A percentile compares a stretch with the other conserved stretches of the same genome.
Conservation (phyloP, 768 basidiomycete genomes). For the Gelatoporia subvermispora region DNA sequence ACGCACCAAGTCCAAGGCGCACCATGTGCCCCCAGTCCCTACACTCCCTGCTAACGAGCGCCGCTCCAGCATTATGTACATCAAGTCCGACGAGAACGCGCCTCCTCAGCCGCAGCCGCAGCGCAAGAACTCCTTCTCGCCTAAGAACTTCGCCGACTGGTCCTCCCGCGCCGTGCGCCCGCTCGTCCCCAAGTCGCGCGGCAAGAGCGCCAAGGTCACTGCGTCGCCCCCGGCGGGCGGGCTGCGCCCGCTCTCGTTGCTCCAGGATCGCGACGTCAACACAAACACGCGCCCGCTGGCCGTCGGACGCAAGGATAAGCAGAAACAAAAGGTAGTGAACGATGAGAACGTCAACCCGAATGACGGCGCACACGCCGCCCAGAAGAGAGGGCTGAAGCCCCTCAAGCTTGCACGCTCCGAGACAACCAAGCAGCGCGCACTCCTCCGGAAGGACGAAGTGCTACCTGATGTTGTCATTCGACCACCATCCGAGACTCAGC, state of each 20-base stretch:
- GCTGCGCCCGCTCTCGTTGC: constrained; percentile 57
- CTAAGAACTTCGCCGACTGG: constrained; percentile 15
- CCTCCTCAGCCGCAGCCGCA: constrained; percentile 1
- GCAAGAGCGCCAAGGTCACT: constrained; percentile 39
- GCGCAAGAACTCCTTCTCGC: constrained; percentile 3
- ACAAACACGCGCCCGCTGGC: constrained; percentile 48
- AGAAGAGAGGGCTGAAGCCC: constrained; percentile 50
- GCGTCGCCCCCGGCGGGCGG: constrained; percentile 32
- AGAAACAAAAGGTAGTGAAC: constrained; percentile 23
- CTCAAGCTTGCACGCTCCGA: constrained; percentile 58
- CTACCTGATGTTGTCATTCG: constrained; percentile 59
- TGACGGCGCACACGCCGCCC: constrained; percentile 32
- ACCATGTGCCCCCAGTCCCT: constrained; percentile 18
- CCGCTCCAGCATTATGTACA: constrained; percentile 62
- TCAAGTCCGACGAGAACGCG: constrained; percentile 49
- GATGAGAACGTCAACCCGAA: constrained; percentile 20
- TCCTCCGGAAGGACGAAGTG: constrained; percentile 49
- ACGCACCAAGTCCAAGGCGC: constrained; percentile 17
- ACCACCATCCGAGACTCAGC: constrained; percentile 50
- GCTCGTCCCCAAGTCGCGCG: constrained; percentile 51
- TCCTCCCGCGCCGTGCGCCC: constrained; percentile 39
- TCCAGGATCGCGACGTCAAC: constrained; percentile 53
- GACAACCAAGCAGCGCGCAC: constrained; percentile 56
- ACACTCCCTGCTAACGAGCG: constrained; percentile 21
- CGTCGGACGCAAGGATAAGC: constrained; percentile 48